Percentiles rank a stretch among this genome's conserved stretches.
phyloP scores from a whole-genome alignment of 495 filamentous ascomycete genomes.

The Penicillium herquei region DNA sequence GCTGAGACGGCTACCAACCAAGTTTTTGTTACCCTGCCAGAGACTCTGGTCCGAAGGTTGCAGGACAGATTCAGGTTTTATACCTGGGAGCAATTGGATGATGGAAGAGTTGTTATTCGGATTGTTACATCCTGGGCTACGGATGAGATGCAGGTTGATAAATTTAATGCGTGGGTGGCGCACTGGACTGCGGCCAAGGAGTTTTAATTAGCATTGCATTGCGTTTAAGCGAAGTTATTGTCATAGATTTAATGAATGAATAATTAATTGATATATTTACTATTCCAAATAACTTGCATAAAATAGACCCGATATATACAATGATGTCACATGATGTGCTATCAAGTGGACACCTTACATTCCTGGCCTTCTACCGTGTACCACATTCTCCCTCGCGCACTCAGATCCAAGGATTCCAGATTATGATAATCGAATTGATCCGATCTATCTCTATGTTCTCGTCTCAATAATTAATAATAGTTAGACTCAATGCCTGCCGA shows the following conservation, averaged over 20 bases:
- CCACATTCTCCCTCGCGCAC: constrained; percentile 1
- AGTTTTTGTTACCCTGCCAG: constrained; percentile 32
- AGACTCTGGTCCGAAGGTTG: constrained; percentile 20
- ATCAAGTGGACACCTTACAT: constrained; percentile 10
- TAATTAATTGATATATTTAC: background rate
- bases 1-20: constrained; percentile 39
- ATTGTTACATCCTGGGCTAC: constrained; percentile 42
- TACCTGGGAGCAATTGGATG: constrained; percentile 32
- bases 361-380: constrained; percentile 1
- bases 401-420: background rate
- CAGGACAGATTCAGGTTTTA: constrained; percentile 35
- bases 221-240: constrained; percentile 5
- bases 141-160: constrained; percentile 33
- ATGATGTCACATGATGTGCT: constrained; percentile 10
- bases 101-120: constrained; percentile 24
- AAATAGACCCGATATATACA: background rate
- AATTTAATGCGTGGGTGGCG: constrained; percentile 32
- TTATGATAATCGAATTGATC: no score
- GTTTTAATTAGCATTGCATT: constrained; percentile 4
- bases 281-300: background rate
- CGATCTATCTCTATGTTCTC: no score
- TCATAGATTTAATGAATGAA: constrained; percentile 1
- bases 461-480: no score
- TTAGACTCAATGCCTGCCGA: background rate
- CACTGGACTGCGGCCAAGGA: constrained; percentile 23